phyloP scores from a whole-genome alignment of 192 early-diverging fungal genomes.

The Pilaira anomala region DNA sequence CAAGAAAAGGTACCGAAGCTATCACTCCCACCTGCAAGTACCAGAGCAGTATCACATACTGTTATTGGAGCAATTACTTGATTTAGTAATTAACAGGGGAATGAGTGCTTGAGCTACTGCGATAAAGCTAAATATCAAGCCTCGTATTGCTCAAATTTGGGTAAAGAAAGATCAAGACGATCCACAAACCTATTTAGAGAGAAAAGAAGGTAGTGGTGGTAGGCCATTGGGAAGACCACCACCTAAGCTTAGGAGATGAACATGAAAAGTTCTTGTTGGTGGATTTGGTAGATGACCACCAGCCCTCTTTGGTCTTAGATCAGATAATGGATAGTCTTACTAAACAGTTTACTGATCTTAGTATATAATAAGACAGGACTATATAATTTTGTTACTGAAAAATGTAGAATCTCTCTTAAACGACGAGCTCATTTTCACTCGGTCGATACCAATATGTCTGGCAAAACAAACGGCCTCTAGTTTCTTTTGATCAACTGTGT shows the following conservation, averaged over 20 bases:
- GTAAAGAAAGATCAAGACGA: slow-evolving; percentile 2
- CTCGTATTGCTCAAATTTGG: neutral
- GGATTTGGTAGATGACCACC: slow-evolving; percentile 8
- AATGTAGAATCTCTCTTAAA: slow-evolving; percentile 9
- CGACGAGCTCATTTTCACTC: neutral
- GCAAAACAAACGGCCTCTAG: too few relatives aligned
- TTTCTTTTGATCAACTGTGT: too few relatives aligned
- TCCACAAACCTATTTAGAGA: neutral
- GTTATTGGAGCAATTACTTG: neutral
- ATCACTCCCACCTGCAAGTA: neutral
- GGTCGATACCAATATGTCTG: too few relatives aligned
- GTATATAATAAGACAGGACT: neutral
- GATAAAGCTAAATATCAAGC: neutral
- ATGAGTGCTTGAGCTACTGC: neutral
- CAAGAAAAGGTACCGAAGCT: neutral
- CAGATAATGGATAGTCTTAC: neutral
- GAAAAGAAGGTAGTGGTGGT: slow-evolving; percentile 15
- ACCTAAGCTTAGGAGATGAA: neutral
- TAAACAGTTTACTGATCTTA: slow-evolving; percentile 1
- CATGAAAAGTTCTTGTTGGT: slow-evolving; percentile 12
- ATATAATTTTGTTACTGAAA: slow-evolving; percentile 2
- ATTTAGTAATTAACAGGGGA: neutral
- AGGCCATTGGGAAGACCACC: neutral
- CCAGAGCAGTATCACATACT: too few relatives aligned
- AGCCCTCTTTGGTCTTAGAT: slow-evolving; percentile 9